phyloP scores from a whole-genome alignment of 1,284 basidiomycete genomes.

The Omphalotus olearius region DNA sequence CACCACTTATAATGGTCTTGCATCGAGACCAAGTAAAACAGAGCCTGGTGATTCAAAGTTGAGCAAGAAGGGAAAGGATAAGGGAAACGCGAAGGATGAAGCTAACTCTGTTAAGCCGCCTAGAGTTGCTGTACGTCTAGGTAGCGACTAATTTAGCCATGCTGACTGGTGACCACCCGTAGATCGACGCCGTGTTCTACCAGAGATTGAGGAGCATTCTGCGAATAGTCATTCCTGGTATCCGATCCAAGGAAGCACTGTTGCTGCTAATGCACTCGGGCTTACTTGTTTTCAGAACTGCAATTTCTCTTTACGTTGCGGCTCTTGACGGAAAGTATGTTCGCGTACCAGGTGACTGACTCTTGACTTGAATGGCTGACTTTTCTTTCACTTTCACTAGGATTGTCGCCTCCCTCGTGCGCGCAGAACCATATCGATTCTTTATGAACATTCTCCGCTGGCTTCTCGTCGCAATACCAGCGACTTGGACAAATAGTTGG shows the following conservation, averaged over 20 bases:
- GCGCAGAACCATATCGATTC: constrained; percentile 79
- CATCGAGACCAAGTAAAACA: constrained; percentile 32
- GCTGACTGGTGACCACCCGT: constrained; percentile 7
- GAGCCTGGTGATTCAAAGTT: constrained; percentile 26
- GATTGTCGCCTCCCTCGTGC: constrained; percentile 94
- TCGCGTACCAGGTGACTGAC: neutral
- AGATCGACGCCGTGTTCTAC: constrained; percentile 92
- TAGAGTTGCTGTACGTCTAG: constrained; percentile 60
- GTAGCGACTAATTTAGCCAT: neutral
- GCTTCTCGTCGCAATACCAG: constrained; percentile 92
- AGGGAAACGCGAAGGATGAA: constrained; percentile 14
- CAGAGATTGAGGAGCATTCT: constrained; percentile 75
- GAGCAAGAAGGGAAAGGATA: constrained; percentile 29
- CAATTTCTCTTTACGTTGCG: constrained; percentile 94
- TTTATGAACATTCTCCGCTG: constrained; percentile 84
- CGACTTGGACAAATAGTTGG: constrained; percentile 97
- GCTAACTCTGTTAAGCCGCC: constrained; percentile 38
- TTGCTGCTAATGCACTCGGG: constrained; percentile 86
- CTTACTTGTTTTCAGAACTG: constrained; percentile 85
- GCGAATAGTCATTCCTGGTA: constrained; percentile 84
- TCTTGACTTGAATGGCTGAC: constrained; percentile 4
- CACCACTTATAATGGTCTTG: constrained; percentile 52
- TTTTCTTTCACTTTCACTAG: constrained; percentile 32
- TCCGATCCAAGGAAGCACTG: constrained; percentile 83
- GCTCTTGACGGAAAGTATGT: constrained; percentile 88